Base-by-base conservation (phyloP, 208 protist genomes). In the Leptomonas seymouri region DNA sequence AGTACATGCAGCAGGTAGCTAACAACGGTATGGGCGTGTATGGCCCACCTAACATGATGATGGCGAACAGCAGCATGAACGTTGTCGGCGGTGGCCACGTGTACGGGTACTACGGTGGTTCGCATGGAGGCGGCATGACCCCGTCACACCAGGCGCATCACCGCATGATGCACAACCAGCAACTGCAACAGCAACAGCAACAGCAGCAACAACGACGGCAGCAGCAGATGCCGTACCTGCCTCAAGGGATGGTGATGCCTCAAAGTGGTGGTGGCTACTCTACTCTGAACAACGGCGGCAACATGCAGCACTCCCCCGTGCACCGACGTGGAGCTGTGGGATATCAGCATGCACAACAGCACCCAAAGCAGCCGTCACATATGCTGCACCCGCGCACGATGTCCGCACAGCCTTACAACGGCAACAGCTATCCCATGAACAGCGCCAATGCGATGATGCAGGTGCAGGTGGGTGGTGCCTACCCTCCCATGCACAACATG, bases 401-500 rank as follows among this genome's bases (percentile, higher is more conserved):
- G 61, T 57, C 61, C 8, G 36, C 48, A 12, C 61, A 67, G 30
- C 9, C 4, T 5, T 67, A 67, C 48, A 56, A 57, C 61, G 44
- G 44, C 59, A 54, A 41, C 46, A n/a, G 4, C 15, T 55, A 55
- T 27, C 12, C 16, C 9, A 51, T 41, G 42, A 67, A 41, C 48
- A 57, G 21, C 46, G 36, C 23, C 23, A 51, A 25, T 39, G 44
- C 57, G 44, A 41, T 51, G 68, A 67, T 45, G 58, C n/a, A 50
- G 15, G 42, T 48, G 48, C 57, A 56, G 41, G 49, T 25, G 6
- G 30, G 49, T 21, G 48, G 27, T 14, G 57, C 46, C 8, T 45
- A 45, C 36, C 7, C 46, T n/a, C 23, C 34, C 2, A 3, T 23
- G 30, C 49, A 20, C 45, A 67, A 18, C 59, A 62, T 41, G 50